These are phyloP conservation scores for Angophora floribunda DNA, from an alignment of 345 rosid species.

Conservation along the genomic window DNA sequence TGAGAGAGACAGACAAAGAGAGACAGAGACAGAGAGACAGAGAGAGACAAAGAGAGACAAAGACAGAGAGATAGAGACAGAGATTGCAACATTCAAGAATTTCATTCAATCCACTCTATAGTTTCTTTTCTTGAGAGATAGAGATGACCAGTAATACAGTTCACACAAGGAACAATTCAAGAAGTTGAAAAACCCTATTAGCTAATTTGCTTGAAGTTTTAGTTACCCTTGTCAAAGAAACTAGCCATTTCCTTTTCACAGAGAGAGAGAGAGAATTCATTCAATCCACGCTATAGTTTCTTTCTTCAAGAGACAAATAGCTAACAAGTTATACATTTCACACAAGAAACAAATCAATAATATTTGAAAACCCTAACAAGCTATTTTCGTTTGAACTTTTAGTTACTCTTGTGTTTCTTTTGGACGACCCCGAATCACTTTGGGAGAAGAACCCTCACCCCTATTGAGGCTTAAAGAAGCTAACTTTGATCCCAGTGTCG, in stretches of 20 bases:
- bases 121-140: no score
- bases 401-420: neutral
- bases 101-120: no score
- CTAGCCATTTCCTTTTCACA: no score
- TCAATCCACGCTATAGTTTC: neutral
- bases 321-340: neutral
- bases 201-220: no score
- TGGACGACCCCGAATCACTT: neutral
- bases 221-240: no score
- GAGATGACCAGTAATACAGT: no score
- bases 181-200: no score
- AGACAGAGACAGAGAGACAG: neutral
- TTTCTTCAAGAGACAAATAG: neutral
- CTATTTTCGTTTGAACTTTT: neutral
- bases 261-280: neutral
- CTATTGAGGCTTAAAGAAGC: slow-evolving; percentile 48
- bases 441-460: neutral
- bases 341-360: neutral
- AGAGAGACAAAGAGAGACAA: no score
- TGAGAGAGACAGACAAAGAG: neutral
- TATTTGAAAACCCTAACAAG: neutral
- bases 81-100: no score
- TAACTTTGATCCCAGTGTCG: slow-evolving; percentile 40
- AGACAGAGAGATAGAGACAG: no score
- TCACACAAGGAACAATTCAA: no score